Conservation (phyloP, 2,329 filamentous ascomycete genomes). For the Clonostachys solani region DNA sequence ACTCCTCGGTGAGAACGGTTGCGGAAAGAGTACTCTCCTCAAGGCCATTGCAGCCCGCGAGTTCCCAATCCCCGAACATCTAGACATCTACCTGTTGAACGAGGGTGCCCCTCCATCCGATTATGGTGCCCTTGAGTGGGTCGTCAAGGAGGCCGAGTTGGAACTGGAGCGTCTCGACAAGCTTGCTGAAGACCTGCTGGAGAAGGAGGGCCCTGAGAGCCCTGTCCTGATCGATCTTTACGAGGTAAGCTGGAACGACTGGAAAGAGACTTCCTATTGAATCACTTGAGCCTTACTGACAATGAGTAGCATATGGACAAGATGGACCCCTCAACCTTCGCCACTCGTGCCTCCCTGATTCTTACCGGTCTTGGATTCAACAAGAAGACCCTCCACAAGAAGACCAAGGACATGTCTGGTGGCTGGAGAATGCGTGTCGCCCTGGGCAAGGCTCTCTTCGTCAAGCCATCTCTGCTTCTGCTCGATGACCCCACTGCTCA, state of each 20-base stretch:
- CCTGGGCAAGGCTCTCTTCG: conserved; percentile 94
- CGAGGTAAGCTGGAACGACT: conserved; percentile 63
- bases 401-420: conserved; percentile 99
- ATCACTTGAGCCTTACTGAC: conserved; percentile 8
- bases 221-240: conserved; percentile 91
- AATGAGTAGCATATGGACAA: conserved; percentile 80
- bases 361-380: conserved; percentile 99
- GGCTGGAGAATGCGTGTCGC: conserved; percentile 99
- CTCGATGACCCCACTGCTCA: conserved; percentile 98
- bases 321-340: conserved; percentile 97
- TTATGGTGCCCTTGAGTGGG: conserved; percentile 92
- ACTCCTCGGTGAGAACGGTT: conserved; percentile 96
- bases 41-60: conserved; percentile 93
- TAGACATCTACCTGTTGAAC: conserved; percentile 98
- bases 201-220: conserved; percentile 87
- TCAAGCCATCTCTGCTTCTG: conserved; percentile 91
- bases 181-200: conserved; percentile 83
- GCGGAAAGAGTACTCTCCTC: conserved; percentile 96
- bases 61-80: conserved; percentile 90
- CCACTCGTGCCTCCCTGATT: conserved; percentile 92
- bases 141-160: conserved; percentile 88
- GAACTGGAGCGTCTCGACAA: conserved; percentile 89
- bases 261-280: neutral
- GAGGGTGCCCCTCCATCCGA: conserved; percentile 90
- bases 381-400: conserved; percentile 96